Evolutionary conservation across 2,329 filamentous ascomycete genomes (phyloP).

Genomic region (Botrytis sinoallii): DNA sequence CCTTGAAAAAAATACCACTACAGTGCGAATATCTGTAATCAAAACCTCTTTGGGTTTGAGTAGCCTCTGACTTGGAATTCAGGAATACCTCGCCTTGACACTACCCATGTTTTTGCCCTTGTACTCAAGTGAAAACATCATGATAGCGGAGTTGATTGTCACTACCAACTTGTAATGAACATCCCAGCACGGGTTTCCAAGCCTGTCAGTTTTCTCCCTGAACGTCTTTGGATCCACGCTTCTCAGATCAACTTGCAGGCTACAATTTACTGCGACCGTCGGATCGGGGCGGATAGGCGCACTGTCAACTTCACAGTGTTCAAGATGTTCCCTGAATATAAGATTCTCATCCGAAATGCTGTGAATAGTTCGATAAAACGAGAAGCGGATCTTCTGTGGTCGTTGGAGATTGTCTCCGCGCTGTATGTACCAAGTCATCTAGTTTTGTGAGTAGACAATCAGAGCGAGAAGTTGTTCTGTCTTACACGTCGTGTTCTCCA

Average conservation of each 20-base stretch:
- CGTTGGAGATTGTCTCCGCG: slow-evolving; percentile 25
- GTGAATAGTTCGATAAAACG: slow-evolving; percentile 23
- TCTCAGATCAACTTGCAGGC: neutral
- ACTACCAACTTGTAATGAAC: slow-evolving; percentile 1
- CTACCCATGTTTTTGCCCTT: slow-evolving; percentile 1
- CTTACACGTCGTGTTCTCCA: neutral
- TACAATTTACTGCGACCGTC: neutral
- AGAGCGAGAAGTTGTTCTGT: neutral
- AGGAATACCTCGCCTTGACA: slow-evolving; percentile 10
- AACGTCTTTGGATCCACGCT: neutral
- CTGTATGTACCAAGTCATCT: slow-evolving; percentile 33
- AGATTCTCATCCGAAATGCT: neutral
- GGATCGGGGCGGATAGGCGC: neutral
- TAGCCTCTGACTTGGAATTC: neutral
- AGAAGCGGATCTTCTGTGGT: slow-evolving; percentile 22
- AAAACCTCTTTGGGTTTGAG: no score
- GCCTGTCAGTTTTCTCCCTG: neutral
- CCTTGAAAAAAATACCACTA: neutral
- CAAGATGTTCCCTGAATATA: neutral
- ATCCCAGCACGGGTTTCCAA: neutral
- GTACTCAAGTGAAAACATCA: slow-evolving; percentile 9
- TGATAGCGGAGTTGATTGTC: neutral
- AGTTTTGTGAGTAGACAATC: neutral
- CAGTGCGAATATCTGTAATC: no score
- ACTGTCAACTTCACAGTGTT: neutral